Evolutionary conservation across 768 basidiomycete species (phyloP).

Genomic region (Termitomyces bulborhizus): DNA sequence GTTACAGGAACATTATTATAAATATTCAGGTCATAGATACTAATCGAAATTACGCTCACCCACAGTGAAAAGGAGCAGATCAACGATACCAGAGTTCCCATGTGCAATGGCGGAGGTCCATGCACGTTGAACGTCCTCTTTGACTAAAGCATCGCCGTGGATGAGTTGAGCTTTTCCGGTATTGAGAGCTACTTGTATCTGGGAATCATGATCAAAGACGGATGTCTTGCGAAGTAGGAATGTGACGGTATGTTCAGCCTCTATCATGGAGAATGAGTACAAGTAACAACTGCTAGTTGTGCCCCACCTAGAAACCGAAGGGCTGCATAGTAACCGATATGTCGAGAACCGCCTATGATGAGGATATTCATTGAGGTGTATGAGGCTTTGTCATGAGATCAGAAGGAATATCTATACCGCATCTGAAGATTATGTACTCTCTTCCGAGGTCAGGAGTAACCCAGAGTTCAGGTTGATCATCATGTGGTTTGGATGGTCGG

Average conservation of each 20-base stretch:
- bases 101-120: conserved; percentile 40
- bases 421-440: background rate
- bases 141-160: conserved; percentile 54
- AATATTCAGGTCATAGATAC: background rate
- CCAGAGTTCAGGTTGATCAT: too few relatives aligned
- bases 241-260: conserved; percentile 52
- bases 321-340: conserved; percentile 47
- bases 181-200: conserved; percentile 43
- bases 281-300: background rate
- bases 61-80: conserved; percentile 55
- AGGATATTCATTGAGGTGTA: conserved; percentile 26
- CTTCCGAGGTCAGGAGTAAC: background rate
- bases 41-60: conserved; percentile 27
- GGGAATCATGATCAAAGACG: conserved; percentile 47
- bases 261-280: conserved; percentile 23
- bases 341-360: conserved; percentile 45
- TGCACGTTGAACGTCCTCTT: conserved; percentile 42
- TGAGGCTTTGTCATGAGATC: too few relatives aligned
- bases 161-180: conserved; percentile 47
- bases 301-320: conserved; percentile 39
- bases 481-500: too few relatives aligned
- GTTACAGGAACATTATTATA: background rate
- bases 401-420: too few relatives aligned
- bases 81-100: conserved; percentile 27
- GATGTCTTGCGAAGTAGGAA: conserved; percentile 53